These are phyloP conservation scores for Aspergillus asperescens DNA, from an alignment of 495 filamentous ascomycete genomes.

Conservation along the genomic window DNA sequence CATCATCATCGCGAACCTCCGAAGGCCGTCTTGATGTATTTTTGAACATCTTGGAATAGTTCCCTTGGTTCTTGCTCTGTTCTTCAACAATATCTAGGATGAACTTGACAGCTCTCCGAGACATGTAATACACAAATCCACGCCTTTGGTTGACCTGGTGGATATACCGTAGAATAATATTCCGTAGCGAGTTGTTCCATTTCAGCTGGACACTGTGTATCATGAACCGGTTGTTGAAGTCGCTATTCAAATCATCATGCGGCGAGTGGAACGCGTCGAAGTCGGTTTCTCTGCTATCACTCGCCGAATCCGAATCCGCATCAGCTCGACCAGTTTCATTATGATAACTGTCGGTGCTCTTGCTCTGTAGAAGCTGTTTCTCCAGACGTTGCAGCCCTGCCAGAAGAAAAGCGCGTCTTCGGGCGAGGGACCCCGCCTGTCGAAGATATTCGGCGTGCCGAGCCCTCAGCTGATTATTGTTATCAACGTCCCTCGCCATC, in stretches of 20 bases:
- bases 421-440: constrained; percentile 63
- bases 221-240: constrained; percentile 98
- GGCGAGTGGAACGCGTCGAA: constrained; percentile 39
- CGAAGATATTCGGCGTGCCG: constrained; percentile 64
- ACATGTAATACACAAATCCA: constrained; percentile 97
- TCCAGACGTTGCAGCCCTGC: constrained; percentile 65
- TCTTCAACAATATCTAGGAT: constrained; percentile 96
- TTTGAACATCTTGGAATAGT: constrained; percentile 31
- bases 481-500: constrained; percentile 49
- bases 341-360: constrained; percentile 33
- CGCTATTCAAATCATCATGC: constrained; percentile 66
- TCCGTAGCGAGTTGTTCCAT: constrained; percentile 94
- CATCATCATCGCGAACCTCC: constrained; percentile 45
- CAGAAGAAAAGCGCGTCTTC: constrained; percentile 73
- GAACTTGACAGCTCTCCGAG: constrained; percentile 91
- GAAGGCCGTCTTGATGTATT: constrained; percentile 21
- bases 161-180: constrained; percentile 94
- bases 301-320: constrained; percentile 43
- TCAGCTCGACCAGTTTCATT: constrained; percentile 45
- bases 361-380: constrained; percentile 42
- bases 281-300: constrained; percentile 37
- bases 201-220: constrained; percentile 96
- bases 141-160: constrained; percentile 95
- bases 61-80: constrained; percentile 63
- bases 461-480: constrained; percentile 46